Evolutionary conservation across 169 alveolate species (phyloP), one percentile per base, ranked within the genome.

Genomic region (Besnoitia besnoiti): DNA sequence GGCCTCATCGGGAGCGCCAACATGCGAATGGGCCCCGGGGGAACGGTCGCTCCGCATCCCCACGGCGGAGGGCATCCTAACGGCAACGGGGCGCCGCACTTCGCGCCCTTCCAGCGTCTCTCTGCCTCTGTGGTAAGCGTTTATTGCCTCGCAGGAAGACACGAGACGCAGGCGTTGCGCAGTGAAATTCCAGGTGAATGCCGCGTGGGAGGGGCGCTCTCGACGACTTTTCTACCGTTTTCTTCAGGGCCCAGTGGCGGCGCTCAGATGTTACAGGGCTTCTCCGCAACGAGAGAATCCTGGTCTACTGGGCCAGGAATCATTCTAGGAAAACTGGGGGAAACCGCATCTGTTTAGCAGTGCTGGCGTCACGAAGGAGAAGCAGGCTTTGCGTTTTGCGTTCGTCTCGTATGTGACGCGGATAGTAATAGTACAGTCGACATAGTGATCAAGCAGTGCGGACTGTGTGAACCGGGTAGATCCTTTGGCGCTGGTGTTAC

Each of bases 91-190:
- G 47, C 82, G 39, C 46, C 46, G 8, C 82, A 73, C 30, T 73
- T 21, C 44, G 39, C 82, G 47, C 47, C 46, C 12, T 73, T 73
- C 82, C 82, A 73, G 46, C 27, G 44, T n/a, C 82, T 73, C 79
- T 62, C 79, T 73, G 67, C 24, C 67, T 37, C 82, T 37, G 44
- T n/a, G 82, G 82, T 73, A 37, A 73, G 82, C 46, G 82, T n/a
- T n/a, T n/a, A n/a, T n/a, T n/a, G n/a, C n/a, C n/a, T n/a, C n/a
- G n/a, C n/a, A n/a, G n/a, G n/a, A n/a, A n/a, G n/a, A n/a, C n/a
- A n/a, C n/a, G n/a, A n/a, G n/a, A n/a, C n/a, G n/a, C n/a, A n/a
- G n/a, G n/a, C n/a, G n/a, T n/a, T n/a, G 67, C 67, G 24, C 67
- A 51, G 67, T 24, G 14, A 51, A 24, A 51, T 51, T 51, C 67